Evolutionary conservation across 139 green algal species (phyloP).

Genomic region (Tetradesmus obliquus): DNA sequence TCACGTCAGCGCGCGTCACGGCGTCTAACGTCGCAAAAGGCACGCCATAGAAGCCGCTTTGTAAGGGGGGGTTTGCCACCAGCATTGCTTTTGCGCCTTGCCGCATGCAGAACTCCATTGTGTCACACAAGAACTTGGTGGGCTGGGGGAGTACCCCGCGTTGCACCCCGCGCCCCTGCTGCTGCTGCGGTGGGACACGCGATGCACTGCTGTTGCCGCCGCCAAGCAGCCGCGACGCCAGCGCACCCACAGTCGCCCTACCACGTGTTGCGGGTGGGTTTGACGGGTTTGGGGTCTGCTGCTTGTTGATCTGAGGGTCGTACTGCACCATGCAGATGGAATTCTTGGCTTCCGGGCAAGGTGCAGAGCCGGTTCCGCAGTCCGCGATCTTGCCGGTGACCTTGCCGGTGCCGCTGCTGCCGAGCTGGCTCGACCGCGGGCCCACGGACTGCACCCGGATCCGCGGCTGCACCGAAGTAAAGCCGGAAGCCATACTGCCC

Average conservation of each 20-base stretch:
- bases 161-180: neutral
- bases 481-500: neutral
- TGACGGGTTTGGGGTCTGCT: neutral
- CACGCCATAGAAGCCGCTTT: neutral
- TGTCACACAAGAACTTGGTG: neutral
- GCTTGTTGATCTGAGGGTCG: neutral
- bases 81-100: constrained; percentile 29
- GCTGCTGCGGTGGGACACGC: neutral
- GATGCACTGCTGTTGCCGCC: neutral
- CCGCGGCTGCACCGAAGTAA: neutral
- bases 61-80: neutral
- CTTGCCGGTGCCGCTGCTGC: neutral
- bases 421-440: neutral
- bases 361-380: neutral
- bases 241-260: too few relatives aligned
- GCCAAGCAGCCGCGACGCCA: neutral
- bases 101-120: constrained; percentile 25
- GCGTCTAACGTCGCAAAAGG: neutral
- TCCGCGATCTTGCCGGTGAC: neutral
- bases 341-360: constrained; percentile 12
- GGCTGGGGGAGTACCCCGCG: neutral
- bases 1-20: neutral
- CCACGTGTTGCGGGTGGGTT: neutral
- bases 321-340: constrained; percentile 23
- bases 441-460: neutral